A percentile compares a stretch with the other conserved stretches of the same genome.
Conservation (phyloP, 2,329 filamentous ascomycete genomes). For the Colletotrichum spaethianum region DNA sequence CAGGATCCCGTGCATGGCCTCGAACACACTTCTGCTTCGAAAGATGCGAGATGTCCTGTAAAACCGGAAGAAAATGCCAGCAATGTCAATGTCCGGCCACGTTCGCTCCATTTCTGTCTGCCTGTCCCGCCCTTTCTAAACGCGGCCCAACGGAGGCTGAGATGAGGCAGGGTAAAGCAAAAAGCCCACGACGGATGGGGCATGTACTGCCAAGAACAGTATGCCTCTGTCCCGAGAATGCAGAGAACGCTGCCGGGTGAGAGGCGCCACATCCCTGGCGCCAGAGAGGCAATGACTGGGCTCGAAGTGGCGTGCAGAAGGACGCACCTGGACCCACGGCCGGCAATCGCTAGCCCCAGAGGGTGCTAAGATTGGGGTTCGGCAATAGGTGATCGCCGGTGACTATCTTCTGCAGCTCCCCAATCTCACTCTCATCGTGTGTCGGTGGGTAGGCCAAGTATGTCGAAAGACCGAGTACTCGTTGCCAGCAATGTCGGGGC, state of each 20-base stretch:
- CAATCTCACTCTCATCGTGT: not conserved
- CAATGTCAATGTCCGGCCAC: not conserved
- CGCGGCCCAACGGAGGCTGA: not conserved
- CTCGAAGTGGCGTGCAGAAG: conserved; percentile 15
- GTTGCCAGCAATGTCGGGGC: conserved; percentile 8
- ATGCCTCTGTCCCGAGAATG: not conserved
- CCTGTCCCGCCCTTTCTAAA: not conserved
- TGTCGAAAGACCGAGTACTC: not conserved
- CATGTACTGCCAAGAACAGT: not conserved
- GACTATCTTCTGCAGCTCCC: conserved; percentile 21
- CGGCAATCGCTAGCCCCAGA: conserved; percentile 34
- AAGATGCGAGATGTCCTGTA: conserved; percentile 19
- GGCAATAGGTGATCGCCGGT: conserved; percentile 23
- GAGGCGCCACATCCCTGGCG: conserved; percentile 25
- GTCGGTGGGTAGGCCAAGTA: conserved; percentile 2
- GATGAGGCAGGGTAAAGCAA: not conserved
- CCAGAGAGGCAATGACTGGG: conserved; percentile 7
- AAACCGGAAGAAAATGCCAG: conserved; percentile 1
- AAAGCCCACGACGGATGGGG: conserved; percentile 3
- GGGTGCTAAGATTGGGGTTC: conserved; percentile 16
- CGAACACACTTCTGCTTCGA: conserved; percentile 26
- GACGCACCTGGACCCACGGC: conserved; percentile 12
- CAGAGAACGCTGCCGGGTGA: conserved; percentile 2
- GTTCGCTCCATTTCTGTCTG: not conserved
- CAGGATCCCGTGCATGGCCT: conserved; percentile 30